A percentile compares a stretch with the other conserved stretches of the same genome.
Conservation (phyloP, 2,329 filamentous ascomycete species). For the Colletotrichum tofieldiae region DNA sequence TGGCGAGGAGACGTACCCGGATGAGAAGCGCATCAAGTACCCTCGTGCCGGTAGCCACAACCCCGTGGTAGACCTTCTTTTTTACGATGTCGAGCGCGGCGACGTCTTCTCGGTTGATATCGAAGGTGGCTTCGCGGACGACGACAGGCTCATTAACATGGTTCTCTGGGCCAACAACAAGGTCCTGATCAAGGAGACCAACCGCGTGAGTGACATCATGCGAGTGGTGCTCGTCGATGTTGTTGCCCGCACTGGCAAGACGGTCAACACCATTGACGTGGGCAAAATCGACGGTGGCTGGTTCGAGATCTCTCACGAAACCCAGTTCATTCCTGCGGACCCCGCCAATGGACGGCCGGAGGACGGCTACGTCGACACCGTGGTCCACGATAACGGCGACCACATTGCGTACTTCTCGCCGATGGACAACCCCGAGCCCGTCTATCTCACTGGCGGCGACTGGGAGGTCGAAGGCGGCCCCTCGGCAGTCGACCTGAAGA, state of each 20-base stretch:
- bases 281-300: conserved; percentile 92
- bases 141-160: conserved; percentile 92
- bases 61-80: conserved; percentile 87
- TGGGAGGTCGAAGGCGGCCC: conserved; percentile 95
- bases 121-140: conserved; percentile 82
- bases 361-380: conserved; percentile 93
- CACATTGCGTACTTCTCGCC: conserved; percentile 96
- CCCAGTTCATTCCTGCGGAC: conserved; percentile 89
- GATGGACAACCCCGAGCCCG: conserved; percentile 84
- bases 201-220: conserved; percentile 93
- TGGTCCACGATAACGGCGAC: conserved; percentile 89
- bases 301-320: conserved; percentile 94
- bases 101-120: conserved; percentile 87
- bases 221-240: conserved; percentile 91
- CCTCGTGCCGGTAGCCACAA: conserved; percentile 96
- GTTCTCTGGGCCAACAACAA: conserved; percentile 91
- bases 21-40: conserved; percentile 94
- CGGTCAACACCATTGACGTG: conserved; percentile 85
- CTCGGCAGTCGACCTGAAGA: conserved; percentile 85
- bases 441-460: conserved; percentile 87
- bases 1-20: conserved; percentile 91
- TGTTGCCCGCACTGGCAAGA: conserved; percentile 78
- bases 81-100: conserved; percentile 86
- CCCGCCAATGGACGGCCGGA: conserved; percentile 80
- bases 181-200: conserved; percentile 91